Evolutionary conservation across 768 basidiomycete species (phyloP).

Genomic region (Paxillus ammoniavirescens): DNA sequence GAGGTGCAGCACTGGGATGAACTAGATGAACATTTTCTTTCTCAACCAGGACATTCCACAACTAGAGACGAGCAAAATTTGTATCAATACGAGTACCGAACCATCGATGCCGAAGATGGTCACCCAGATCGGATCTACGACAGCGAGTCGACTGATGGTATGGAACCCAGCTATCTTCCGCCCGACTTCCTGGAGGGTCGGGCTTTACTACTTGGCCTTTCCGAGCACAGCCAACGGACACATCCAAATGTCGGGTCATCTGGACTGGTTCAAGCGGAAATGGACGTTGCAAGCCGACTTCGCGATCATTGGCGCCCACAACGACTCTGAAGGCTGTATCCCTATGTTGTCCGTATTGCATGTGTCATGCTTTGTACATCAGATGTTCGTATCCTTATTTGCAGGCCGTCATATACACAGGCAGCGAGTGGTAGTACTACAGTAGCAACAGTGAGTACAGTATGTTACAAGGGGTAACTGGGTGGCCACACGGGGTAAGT

Average conservation of each 20-base stretch:
- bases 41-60: not conserved
- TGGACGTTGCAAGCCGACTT: conserved; percentile 57
- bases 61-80: not conserved
- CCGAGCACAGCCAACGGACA: conserved; percentile 9
- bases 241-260: conserved; percentile 9
- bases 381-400: not conserved
- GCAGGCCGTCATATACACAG: not conserved
- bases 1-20: conserved; percentile 1
- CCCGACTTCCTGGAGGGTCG: conserved; percentile 51
- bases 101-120: not conserved
- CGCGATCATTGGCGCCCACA: conserved; percentile 68
- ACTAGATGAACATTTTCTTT: not conserved
- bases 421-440: not conserved
- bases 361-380: not conserved
- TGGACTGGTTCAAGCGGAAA: conserved; percentile 50
- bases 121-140: not conserved
- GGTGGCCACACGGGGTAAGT: not conserved
- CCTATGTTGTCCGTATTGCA: not conserved
- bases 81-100: not conserved
- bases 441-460: not conserved
- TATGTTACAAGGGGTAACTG: conserved; percentile 1
- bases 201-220: conserved; percentile 44
- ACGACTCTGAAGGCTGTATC: conserved; percentile 37
- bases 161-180: not conserved
- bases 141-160: not conserved